These are phyloP conservation scores for Mycosphaerelloides madeirae DNA, from an alignment of 2,329 filamentous ascomycete species.

Conservation along the genomic window DNA sequence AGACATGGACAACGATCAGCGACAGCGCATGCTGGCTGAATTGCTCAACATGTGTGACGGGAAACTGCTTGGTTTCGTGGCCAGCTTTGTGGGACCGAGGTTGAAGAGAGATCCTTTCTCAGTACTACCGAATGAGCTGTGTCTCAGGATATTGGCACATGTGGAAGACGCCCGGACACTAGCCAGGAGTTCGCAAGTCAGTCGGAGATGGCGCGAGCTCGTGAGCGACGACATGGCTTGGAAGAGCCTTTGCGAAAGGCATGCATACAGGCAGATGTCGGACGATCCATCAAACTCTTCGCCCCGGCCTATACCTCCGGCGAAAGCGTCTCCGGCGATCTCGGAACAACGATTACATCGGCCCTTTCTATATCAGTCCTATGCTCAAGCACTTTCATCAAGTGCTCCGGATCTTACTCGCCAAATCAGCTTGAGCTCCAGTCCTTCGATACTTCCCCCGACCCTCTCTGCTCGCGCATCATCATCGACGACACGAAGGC, in stretches of 20 bases:
- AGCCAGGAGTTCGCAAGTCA: slow-evolving; percentile 92
- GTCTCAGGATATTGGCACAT: slow-evolving; percentile 88
- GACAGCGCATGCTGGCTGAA: slow-evolving; percentile 77
- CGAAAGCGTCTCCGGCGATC: slow-evolving; percentile 6
- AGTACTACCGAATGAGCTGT: slow-evolving; percentile 86
- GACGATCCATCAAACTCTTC: slow-evolving; percentile 33
- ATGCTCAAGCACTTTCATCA: slow-evolving; percentile 36
- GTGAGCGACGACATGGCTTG: slow-evolving; percentile 96
- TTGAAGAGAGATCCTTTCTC: slow-evolving; percentile 96
- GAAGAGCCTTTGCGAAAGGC: slow-evolving; percentile 95
- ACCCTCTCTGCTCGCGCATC: slow-evolving; percentile 24
- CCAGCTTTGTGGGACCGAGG: slow-evolving; percentile 88
- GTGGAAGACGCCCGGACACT: slow-evolving; percentile 95
- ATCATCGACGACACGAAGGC: slow-evolving; percentile 38
- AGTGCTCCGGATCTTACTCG: slow-evolving; percentile 44
- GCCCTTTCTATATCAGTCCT: slow-evolving; percentile 26
- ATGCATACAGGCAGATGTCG: slow-evolving; percentile 68
- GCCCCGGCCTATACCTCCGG: slow-evolving; percentile 17
- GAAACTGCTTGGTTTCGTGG: slow-evolving; percentile 90
- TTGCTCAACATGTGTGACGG: slow-evolving; percentile 91
- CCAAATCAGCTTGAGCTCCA: slow-evolving; percentile 20
- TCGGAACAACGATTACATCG: slow-evolving; percentile 21
- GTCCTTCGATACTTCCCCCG: slow-evolving; percentile 21
- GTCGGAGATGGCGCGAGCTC: slow-evolving; percentile 85
- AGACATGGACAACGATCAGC: slow-evolving; percentile 68